A percentile compares a stretch with the other conserved stretches of the same genome.
Conservation (phyloP, 2,329 filamentous ascomycete genomes). For the Aspergillus pseudoviridinutans region DNA sequence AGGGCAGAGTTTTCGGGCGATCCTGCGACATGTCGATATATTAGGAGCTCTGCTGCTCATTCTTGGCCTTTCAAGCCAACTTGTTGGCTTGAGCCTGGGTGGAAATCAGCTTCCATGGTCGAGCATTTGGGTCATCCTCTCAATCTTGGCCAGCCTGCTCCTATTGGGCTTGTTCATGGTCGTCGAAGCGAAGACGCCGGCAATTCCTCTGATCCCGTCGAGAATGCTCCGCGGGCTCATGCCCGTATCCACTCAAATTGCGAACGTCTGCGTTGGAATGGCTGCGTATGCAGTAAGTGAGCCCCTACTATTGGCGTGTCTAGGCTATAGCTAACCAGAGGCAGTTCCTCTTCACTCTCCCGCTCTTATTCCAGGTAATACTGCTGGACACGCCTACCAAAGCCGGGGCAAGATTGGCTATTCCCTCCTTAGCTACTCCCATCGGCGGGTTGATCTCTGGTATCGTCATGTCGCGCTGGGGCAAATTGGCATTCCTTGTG, state of each 20-base stretch:
- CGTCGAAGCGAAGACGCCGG: conserved; percentile 40
- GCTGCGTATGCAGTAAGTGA: conserved; percentile 58
- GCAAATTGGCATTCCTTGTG: conserved; percentile 40
- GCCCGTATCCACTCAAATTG: conserved; percentile 53
- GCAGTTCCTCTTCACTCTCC: conserved; percentile 47
- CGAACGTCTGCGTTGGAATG: conserved; percentile 59
- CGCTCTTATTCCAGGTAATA: conserved; percentile 43
- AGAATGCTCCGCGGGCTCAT: conserved; percentile 54
- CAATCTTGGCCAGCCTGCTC: conserved; percentile 35
- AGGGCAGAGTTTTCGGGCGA: conserved; percentile 30
- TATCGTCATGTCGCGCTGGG: conserved; percentile 47
- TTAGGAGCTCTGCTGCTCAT: conserved; percentile 56
- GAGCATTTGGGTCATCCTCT: conserved; percentile 38
- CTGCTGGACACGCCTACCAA: conserved; percentile 42
- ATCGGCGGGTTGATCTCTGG: conserved; percentile 44
- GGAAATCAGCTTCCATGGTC: conserved; percentile 46
- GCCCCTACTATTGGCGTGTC: neutral
- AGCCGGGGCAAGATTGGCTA: conserved; percentile 42
- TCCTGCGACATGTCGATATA: conserved; percentile 57
- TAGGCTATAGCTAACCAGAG: neutral
- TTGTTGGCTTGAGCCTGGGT: conserved; percentile 43
- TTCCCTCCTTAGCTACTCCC: conserved; percentile 45
- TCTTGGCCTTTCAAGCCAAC: conserved; percentile 54
- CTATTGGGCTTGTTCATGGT: conserved; percentile 36
- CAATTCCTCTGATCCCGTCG: conserved; percentile 44